Conservation (phyloP, 805 yeast genomes). For the Suhomyces emberorum region DNA sequence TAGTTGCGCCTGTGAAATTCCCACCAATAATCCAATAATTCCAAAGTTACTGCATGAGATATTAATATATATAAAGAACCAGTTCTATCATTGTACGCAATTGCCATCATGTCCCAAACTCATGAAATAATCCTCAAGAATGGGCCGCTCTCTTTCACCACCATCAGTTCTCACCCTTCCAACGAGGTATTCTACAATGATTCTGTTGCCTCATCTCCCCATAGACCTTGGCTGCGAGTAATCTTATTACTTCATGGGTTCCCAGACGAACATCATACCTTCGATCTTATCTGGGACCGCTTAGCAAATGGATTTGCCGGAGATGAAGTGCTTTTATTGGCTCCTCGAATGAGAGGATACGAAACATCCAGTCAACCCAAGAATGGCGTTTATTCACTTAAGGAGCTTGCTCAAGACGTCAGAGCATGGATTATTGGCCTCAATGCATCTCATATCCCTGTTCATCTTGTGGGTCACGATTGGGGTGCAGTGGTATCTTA, state of each 20-base stretch:
- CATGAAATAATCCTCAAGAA: constrained; percentile 6
- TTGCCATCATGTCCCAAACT: too few species aligned
- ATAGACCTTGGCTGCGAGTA: constrained; percentile 9
- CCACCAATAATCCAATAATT: too few species aligned
- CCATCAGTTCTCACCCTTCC: constrained; percentile 16
- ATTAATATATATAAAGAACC: too few species aligned
- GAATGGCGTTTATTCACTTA: constrained; percentile 21
- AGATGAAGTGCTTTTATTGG: constrained; percentile 21
- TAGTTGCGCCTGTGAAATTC: too few species aligned
- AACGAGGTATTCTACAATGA: constrained; percentile 12
- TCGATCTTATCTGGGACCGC: constrained; percentile 19
- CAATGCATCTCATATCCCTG: constrained; percentile 18
- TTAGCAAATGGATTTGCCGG: constrained; percentile 15
- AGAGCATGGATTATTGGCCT: constrained; percentile 28
- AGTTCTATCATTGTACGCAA: too few species aligned
- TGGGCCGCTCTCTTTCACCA: constrained; percentile 18
- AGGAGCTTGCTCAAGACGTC: constrained; percentile 34
- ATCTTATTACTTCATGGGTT: constrained; percentile 18
- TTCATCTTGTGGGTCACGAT: constrained; percentile 42
- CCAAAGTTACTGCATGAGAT: too few species aligned
- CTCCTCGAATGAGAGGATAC: constrained; percentile 39
- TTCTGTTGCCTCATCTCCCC: too few species aligned
- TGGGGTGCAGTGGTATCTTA: constrained; percentile 42
- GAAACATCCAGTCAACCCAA: constrained; percentile 29
- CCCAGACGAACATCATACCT: constrained; percentile 36